Evolutionary conservation across 1,284 basidiomycete genomes (phyloP), one percentile per base, ranked within the genome.

Genomic region (Paramarasmius palmivorus): DNA sequence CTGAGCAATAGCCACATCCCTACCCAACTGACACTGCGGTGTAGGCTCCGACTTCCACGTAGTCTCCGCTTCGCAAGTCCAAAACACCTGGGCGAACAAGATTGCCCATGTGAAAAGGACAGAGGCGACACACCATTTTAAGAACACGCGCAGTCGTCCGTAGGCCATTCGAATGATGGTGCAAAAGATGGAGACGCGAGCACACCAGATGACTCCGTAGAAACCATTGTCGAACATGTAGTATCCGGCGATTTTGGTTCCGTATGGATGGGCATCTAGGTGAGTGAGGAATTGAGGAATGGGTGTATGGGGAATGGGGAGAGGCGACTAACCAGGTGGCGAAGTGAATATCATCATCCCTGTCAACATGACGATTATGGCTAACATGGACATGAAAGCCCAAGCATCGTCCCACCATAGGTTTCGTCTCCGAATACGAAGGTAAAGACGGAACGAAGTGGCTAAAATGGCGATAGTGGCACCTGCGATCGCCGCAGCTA

Each of bases 1-100:
- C 29, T 48, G 46, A 48, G 46, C 46, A 25, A 48, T 48, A 9
- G 46, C 46, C 14, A 48, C 46, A n/a, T 48, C 29, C 20, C 36
- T 48, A 6, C 46, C 46, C 8, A 48, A 22, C 46, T 34, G 32
- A 22, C 46, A 48, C 46, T 48, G 46, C 26, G 46, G 26, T 34
- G 36, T 35, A n/a, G 8, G 7, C 7, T 14, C 9, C n/a, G 32
- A 15, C 26, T 48, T 48, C 46, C 46, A 48, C 7, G 15, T 32
- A 15, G 23, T 25, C n/a, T 48, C 7, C n/a, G 26, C 12, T 34
- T 48, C 46, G 26, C 46, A 48, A 7, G 29, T 35, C 46, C 46
- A 48, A 7, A 29, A 48, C 10, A 48, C 46, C 20, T 48, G 29
- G 2, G 46, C 46, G 34, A 32, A n/a, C 14, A 48, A 17, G 17